A percentile compares a stretch with the other conserved stretches of the same genome.
Evolutionary conservation across 495 filamentous ascomycete species (phyloP).

Genomic region (Ramalina peruviana): DNA sequence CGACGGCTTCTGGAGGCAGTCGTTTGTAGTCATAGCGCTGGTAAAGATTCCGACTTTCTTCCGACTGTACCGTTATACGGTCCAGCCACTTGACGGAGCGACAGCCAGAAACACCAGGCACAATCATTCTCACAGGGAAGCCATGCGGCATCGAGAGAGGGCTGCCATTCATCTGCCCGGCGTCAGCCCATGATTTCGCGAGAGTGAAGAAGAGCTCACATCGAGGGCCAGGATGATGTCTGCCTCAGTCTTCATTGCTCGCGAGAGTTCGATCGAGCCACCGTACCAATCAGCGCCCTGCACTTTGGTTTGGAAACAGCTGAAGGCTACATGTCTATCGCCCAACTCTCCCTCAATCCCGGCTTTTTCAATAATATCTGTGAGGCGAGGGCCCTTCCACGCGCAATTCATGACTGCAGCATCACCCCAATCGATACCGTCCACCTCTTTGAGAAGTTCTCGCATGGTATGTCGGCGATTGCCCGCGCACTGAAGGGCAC

Average conservation of each 20-base stretch:
- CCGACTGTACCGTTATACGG: conserved; percentile 41
- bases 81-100: conserved; percentile 54
- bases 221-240: conserved; percentile 42
- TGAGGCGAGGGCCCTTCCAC: conserved; percentile 41
- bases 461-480: conserved; percentile 54
- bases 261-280: conserved; percentile 32
- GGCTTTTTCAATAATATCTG: conserved; percentile 36
- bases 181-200: not conserved
- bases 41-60: conserved; percentile 44
- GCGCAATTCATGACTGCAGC: conserved; percentile 49
- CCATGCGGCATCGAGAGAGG: conserved; percentile 44
- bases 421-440: conserved; percentile 50
- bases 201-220: conserved; percentile 17
- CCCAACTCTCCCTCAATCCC: conserved; percentile 17
- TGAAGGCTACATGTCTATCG: conserved; percentile 37
- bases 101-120: conserved; percentile 48
- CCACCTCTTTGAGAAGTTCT: conserved; percentile 43
- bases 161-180: conserved; percentile 39
- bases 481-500: conserved; percentile 48
- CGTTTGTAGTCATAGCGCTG: conserved; percentile 51
- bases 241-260: conserved; percentile 31
- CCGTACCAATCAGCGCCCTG: conserved; percentile 46
- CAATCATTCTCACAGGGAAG: conserved; percentile 44
- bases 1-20: conserved; percentile 41
- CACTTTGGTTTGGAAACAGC: conserved; percentile 32